These are phyloP conservation scores for Golubevia pallescens DNA, from an alignment of 1,284 basidiomycete genomes.

Conservation along the genomic window DNA sequence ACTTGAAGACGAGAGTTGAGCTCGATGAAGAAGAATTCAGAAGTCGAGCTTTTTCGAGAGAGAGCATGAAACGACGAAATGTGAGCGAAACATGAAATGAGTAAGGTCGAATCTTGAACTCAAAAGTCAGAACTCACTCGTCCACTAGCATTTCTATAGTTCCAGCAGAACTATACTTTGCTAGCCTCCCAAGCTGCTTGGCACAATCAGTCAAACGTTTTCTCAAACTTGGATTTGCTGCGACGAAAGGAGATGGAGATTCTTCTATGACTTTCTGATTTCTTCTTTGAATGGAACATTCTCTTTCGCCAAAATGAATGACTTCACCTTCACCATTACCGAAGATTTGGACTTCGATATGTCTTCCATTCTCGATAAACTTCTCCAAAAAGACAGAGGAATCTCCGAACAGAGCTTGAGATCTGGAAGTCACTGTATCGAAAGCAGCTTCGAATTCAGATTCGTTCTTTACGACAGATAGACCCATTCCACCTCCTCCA, in stretches of 20 bases:
- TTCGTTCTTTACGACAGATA: conserved; percentile 12
- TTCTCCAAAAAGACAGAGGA: conserved; percentile 25
- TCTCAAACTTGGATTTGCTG: conserved; percentile 9
- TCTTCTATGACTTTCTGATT: conserved; percentile 30
- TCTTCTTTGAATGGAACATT: conserved; percentile 28
- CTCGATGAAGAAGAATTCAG: conserved; percentile 27
- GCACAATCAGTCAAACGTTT: conserved; percentile 17
- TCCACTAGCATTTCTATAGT: conserved; percentile 30
- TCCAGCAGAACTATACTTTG: conserved; percentile 22
- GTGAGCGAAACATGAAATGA: too few species aligned
- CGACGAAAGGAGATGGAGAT: conserved; percentile 64
- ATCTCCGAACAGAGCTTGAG: conserved; percentile 20
- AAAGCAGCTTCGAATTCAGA: conserved; percentile 17
- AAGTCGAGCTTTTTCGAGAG: not conserved
- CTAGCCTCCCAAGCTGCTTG: conserved; percentile 12
- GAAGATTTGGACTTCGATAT: conserved; percentile 33
- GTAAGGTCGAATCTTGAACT: too few species aligned
- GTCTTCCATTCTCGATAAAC: conserved; percentile 18
- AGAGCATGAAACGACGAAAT: too few species aligned
- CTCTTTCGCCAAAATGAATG: conserved; percentile 24
- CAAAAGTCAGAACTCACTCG: too few species aligned
- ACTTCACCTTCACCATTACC: conserved; percentile 26
- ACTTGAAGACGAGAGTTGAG: conserved; percentile 66
- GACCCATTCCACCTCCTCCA: conserved; percentile 26
- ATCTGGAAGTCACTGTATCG: conserved; percentile 9